A percentile compares a stretch with the other conserved stretches of the same genome.
phyloP scores from a whole-genome alignment of 208 protist species.

The Lotmaria passim region DNA sequence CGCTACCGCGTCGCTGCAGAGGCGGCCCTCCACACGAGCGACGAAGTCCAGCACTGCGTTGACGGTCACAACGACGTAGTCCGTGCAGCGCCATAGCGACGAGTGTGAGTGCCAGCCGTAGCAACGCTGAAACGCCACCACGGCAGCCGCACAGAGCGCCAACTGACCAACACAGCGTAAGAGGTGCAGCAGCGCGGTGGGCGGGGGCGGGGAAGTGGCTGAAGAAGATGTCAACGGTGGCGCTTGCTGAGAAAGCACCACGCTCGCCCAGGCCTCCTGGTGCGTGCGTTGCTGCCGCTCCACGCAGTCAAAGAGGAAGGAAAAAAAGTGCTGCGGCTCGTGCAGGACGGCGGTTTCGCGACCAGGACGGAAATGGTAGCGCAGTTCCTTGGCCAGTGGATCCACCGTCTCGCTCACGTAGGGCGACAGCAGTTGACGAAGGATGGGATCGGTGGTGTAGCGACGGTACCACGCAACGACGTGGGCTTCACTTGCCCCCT shows the following conservation, averaged over 20 bases:
- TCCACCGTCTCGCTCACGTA: slow-evolving; percentile 39
- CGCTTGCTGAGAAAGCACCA: neutral
- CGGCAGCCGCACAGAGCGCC: slow-evolving; percentile 31
- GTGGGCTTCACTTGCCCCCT: neutral
- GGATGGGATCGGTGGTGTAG: slow-evolving; percentile 2
- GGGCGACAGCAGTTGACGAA: slow-evolving; percentile 36
- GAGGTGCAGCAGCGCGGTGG: slow-evolving; percentile 1
- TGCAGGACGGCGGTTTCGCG: slow-evolving; percentile 46
- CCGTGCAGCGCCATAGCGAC: slow-evolving; percentile 30
- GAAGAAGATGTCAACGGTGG: slow-evolving; percentile 14
- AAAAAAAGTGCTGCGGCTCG: slow-evolving; percentile 81
- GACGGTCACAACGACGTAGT: slow-evolving; percentile 36
- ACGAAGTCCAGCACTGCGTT: slow-evolving; percentile 56
- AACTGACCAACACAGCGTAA: slow-evolving; percentile 15
- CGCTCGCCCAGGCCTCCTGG: neutral
- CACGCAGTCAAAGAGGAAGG: slow-evolving; percentile 56
- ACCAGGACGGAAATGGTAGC: slow-evolving; percentile 68
- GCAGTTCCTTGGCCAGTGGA: slow-evolving; percentile 62
- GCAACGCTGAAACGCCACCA: slow-evolving; percentile 44
- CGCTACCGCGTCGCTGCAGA: slow-evolving; percentile 17
- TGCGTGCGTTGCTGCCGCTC: slow-evolving; percentile 23
- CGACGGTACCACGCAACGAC: slow-evolving; percentile 11
- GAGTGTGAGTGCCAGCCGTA: slow-evolving; percentile 55
- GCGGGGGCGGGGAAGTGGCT: neutral
- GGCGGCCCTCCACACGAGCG: slow-evolving; percentile 16